phyloP scores from a whole-genome alignment of 371 early-diverging fungal genomes.

The Lichtheimia ornata region DNA sequence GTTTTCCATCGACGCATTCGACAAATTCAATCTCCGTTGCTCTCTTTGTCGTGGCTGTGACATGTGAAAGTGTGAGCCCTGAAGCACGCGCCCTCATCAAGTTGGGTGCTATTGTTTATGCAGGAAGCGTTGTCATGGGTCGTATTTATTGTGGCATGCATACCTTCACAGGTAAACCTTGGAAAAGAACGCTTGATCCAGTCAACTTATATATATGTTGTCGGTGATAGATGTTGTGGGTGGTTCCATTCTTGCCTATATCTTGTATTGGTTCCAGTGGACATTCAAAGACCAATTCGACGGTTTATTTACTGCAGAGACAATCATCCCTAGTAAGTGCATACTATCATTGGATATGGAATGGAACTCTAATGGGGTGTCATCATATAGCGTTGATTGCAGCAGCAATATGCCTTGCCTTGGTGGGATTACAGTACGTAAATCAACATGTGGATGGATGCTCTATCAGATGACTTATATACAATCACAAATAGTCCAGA shows the following conservation, averaged over 20 bases:
- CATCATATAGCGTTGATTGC: too few relatives aligned
- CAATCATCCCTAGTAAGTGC: conserved; percentile 50
- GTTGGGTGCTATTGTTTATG: conserved; percentile 55
- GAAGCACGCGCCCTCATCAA: conserved; percentile 45
- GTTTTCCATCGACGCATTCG: conserved; percentile 83
- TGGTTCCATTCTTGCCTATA: conserved; percentile 62
- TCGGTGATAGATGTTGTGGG: conserved; percentile 69
- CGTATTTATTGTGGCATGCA: conserved; percentile 83
- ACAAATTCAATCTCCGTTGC: conserved; percentile 75
- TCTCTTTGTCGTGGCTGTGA: conserved; percentile 57
- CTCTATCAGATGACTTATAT: neutral
- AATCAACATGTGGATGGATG: neutral
- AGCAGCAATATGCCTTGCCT: conserved; percentile 20
- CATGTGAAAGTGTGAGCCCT: conserved; percentile 37
- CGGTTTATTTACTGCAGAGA: conserved; percentile 48
- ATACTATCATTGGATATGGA: neutral
- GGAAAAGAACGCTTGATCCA: neutral
- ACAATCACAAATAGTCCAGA: conserved; percentile 50
- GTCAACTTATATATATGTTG: neutral
- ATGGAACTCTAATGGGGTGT: neutral
- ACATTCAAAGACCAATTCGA: conserved; percentile 52
- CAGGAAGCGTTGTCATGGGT: conserved; percentile 66
- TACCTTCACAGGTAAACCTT: conserved; percentile 54
- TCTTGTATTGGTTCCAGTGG: conserved; percentile 62
- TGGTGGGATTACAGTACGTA: conserved; percentile 63